Conservation (phyloP, 73 alveolate species). For the Tetrahymena thermophila region DNA sequence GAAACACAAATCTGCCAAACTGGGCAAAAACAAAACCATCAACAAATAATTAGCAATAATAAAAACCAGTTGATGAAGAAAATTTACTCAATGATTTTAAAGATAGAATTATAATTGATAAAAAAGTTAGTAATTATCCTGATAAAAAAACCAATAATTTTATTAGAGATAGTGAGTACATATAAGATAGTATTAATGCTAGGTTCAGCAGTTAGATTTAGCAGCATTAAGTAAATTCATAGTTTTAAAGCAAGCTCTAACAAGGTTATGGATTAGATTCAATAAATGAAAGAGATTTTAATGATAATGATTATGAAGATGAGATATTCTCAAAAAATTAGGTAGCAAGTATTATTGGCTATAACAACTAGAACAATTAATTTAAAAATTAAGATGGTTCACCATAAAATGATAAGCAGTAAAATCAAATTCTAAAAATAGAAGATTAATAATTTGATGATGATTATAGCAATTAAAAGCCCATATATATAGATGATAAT, state of each 20-base stretch:
- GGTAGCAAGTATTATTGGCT: background rate
- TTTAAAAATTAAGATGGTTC: background rate
- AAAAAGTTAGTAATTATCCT: background rate
- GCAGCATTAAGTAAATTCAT: background rate
- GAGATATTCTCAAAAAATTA: background rate
- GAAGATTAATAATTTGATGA: background rate
- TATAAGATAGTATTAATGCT: background rate
- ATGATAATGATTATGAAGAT: background rate
- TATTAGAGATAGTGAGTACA: background rate
- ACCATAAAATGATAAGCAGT: background rate
- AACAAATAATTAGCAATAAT: background rate
- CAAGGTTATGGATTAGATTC: background rate
- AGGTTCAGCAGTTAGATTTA: background rate
- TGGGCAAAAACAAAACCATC: conserved; percentile 2
- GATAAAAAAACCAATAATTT: background rate
- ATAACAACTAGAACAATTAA: background rate
- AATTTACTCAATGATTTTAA: background rate
- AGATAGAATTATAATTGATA: background rate
- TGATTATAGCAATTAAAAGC: background rate
- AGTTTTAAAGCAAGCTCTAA: background rate
- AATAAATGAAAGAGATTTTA: background rate
- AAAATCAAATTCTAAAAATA: background rate
- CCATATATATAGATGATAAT: background rate
- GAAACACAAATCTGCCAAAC: background rate
- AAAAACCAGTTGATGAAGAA: background rate